Percentiles rank a stretch among this genome's conserved stretches.
Conservation (phyloP, 1,139 yeast genomes). For the Hanseniaspora sp. region DNA sequence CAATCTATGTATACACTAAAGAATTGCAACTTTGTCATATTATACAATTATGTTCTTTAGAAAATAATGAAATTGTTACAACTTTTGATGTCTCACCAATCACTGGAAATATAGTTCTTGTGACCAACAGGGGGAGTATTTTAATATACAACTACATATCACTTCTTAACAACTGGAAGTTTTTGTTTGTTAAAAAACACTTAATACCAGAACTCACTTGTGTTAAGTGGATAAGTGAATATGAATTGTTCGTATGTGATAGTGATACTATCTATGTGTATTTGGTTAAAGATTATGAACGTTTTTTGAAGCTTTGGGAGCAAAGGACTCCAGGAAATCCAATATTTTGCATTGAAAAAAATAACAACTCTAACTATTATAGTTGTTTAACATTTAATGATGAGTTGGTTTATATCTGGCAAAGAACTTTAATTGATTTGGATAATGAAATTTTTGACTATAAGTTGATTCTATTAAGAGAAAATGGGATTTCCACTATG, state of each 20-base stretch:
- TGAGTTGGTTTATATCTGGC: conserved; percentile 8
- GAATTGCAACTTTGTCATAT: neutral
- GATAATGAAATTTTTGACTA: conserved; percentile 2
- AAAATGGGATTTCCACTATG: neutral
- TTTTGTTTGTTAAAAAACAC: neutral
- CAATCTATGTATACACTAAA: neutral
- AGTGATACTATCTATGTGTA: neutral
- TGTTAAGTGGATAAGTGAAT: neutral
- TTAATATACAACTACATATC: neutral
- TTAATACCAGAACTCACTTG: neutral
- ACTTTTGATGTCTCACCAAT: neutral
- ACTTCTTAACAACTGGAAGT: neutral
- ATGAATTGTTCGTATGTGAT: conserved; percentile 2
- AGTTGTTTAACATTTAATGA: conserved; percentile 10
- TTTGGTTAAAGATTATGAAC: neutral
- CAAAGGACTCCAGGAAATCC: conserved; percentile 5
- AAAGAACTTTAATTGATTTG: conserved; percentile 8
- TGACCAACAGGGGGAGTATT: neutral
- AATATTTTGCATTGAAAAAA: neutral
- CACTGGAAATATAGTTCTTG: neutral
- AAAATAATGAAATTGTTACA: neutral
- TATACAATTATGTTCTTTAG: neutral
- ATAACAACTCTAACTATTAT: neutral
- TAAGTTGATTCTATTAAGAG: neutral
- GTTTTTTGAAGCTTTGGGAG: neutral